A percentile compares a stretch with the other conserved stretches of the same genome.
Conservation (phyloP, 805 yeast species). For the Cyberlindnera sargentensis region DNA sequence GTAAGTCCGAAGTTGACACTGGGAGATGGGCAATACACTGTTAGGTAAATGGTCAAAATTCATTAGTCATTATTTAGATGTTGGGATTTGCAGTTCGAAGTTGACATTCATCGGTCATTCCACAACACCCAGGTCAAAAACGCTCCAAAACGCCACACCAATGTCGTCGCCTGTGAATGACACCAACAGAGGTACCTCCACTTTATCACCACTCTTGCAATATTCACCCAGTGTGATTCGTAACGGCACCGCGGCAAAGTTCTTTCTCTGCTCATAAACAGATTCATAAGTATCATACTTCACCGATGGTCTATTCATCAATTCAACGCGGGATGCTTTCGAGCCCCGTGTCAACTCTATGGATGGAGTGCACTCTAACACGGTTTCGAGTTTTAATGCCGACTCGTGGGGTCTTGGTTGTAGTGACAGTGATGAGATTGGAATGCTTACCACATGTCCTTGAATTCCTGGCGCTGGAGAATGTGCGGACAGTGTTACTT, state of each 20-base stretch:
- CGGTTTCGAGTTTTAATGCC: slow-evolving; percentile 12
- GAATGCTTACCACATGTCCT: slow-evolving; percentile 9
- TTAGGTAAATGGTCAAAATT: no score
- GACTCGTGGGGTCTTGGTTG: slow-evolving; percentile 12
- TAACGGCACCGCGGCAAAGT: slow-evolving; percentile 26
- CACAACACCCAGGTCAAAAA: slow-evolving; percentile 4
- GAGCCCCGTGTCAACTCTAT: slow-evolving; percentile 21
- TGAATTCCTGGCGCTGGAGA: slow-evolving; percentile 1
- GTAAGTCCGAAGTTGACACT: no score
- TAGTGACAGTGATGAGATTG: slow-evolving; percentile 14
- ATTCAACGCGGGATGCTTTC: slow-evolving; percentile 25
- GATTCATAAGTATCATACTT: slow-evolving; percentile 6
- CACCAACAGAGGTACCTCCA: slow-evolving; percentile 19
- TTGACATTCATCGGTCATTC: no score
- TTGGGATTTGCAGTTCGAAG: no score
- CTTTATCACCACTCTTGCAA: neutral
- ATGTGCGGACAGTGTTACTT: slow-evolving; percentile 13
- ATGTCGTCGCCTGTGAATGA: slow-evolving; percentile 13
- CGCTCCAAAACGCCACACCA: slow-evolving; percentile 18
- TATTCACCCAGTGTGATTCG: slow-evolving; percentile 2
- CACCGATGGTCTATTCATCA: slow-evolving; percentile 19
- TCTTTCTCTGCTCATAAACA: slow-evolving; percentile 19
- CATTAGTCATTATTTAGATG: no score
- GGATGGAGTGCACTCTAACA: slow-evolving; percentile 25
- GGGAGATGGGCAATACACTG: no score